Percentiles rank a stretch among this genome's conserved stretches.
These are phyloP conservation scores for Acacia concinna DNA, from an alignment of 331 rosid genomes.

Conservation along the genomic window DNA sequence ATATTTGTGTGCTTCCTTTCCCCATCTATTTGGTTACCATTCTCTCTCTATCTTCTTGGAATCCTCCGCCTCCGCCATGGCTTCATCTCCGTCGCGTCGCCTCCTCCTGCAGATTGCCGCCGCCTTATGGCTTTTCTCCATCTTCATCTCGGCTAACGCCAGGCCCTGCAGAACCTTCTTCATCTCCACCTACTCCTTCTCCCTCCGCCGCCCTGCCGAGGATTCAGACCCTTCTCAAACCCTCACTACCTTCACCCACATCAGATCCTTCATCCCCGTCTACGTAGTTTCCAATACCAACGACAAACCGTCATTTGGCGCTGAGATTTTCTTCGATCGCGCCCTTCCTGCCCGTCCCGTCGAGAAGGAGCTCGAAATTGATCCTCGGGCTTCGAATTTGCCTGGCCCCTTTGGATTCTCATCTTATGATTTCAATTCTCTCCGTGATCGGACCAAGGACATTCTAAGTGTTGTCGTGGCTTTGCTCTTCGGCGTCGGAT, in stretches of 20 bases:
- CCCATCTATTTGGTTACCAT: background rate
- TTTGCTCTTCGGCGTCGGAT: slow-evolving; percentile 76
- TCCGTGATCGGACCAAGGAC: slow-evolving; percentile 79
- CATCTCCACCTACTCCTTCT: slow-evolving; percentile 57
- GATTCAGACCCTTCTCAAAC: slow-evolving; percentile 34
- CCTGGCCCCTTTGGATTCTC: slow-evolving; percentile 28
- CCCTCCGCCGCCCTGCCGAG: slow-evolving; percentile 29
- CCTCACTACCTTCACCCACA: slow-evolving; percentile 50
- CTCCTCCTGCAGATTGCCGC: slow-evolving; percentile 27
- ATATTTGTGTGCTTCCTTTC: background rate
- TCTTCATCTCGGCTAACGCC: slow-evolving; percentile 40
- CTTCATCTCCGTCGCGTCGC: slow-evolving; percentile 33
- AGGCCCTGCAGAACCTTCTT: slow-evolving; percentile 61
- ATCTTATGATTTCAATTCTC: slow-evolving; percentile 59
- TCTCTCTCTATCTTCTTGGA: background rate
- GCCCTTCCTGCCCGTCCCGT: background rate
- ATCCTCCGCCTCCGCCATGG: slow-evolving; percentile 35
- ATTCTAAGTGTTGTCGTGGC: slow-evolving; percentile 75
- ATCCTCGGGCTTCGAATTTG: background rate
- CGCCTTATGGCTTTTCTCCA: slow-evolving; percentile 30
- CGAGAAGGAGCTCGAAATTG: background rate
- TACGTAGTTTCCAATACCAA: background rate
- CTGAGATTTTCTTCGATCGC: slow-evolving; percentile 33
- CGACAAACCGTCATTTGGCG: background rate
- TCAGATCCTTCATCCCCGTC: slow-evolving; percentile 39